Evolutionary conservation across 73 alveolate genomes (phyloP).

Genomic region (Symbiodinium pilosum): DNA sequence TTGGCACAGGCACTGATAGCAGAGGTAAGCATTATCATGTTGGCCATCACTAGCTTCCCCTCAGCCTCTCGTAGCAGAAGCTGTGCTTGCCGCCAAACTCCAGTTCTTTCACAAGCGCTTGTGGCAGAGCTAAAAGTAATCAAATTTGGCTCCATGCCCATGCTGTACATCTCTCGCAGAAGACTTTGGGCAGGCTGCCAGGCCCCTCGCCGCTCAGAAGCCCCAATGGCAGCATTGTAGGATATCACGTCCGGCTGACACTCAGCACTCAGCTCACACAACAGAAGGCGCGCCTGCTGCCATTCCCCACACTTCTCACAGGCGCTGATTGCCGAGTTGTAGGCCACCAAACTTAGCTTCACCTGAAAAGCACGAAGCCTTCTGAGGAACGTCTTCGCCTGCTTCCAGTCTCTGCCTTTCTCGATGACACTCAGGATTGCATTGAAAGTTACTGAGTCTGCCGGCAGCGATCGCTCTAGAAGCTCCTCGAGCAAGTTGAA

Average conservation of each 20-base stretch:
- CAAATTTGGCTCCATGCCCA: not conserved
- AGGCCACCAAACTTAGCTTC: not conserved
- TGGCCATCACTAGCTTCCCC: not conserved
- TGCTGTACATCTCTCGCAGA: not conserved
- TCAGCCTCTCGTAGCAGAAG: not conserved
- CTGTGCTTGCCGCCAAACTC: not conserved
- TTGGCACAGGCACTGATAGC: conserved; percentile 26
- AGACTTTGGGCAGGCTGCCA: not conserved
- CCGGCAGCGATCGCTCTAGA: not conserved
- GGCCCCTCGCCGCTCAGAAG: not conserved
- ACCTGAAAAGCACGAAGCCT: not conserved
- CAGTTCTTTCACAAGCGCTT: not conserved
- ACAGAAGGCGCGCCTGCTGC: not conserved
- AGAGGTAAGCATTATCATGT: not conserved
- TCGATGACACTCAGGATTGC: not conserved
- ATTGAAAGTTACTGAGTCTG: not conserved
- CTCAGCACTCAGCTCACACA: not conserved
- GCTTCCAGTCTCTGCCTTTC: not conserved
- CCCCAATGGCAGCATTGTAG: conserved; percentile 6
- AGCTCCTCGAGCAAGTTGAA: not conserved
- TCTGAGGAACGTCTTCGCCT: not conserved
- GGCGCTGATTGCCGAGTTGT: not conserved
- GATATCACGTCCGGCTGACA: not conserved
- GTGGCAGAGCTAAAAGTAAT: not conserved
- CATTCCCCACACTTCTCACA: not conserved